Conservation (phyloP, 2,329 filamentous ascomycete genomes). For the Colletotrichum siamense region DNA sequence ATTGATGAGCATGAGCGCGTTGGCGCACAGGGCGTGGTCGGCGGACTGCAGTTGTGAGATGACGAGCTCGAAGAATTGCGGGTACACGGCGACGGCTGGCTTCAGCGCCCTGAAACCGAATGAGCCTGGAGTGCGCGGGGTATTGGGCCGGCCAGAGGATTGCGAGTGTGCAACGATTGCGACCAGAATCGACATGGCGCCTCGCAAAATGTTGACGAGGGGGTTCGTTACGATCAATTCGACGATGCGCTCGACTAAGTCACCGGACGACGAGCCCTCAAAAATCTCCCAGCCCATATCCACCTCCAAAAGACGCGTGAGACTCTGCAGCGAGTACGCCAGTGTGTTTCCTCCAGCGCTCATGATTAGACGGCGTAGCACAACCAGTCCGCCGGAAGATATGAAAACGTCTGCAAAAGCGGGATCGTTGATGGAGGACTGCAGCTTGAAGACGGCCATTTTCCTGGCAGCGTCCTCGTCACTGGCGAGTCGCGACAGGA, state of each 20-base stretch:
- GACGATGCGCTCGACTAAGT: constrained; percentile 79
- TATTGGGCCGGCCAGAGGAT: constrained; percentile 46
- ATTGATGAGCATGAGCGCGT: constrained; percentile 94
- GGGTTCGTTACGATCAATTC: constrained; percentile 94
- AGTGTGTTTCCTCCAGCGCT: constrained; percentile 89
- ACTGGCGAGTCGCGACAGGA: constrained; percentile 68
- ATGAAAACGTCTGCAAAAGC: constrained; percentile 98
- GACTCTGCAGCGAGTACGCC: constrained; percentile 90
- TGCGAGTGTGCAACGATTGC: constrained; percentile 90
- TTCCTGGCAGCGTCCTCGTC: constrained; percentile 92
- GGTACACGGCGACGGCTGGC: constrained; percentile 88
- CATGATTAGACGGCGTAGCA: constrained; percentile 84
- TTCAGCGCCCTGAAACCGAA: constrained; percentile 93
- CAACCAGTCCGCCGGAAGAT: constrained; percentile 80
- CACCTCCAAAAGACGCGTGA: constrained; percentile 87
- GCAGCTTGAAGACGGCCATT: constrained; percentile 98
- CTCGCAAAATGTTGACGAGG: constrained; percentile 94
- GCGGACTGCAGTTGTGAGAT: constrained; percentile 91
- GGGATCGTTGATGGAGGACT: constrained; percentile 92
- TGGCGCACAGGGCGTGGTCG: constrained; percentile 94
- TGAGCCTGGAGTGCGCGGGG: constrained; percentile 55
- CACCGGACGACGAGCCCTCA: constrained; percentile 64
- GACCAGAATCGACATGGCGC: constrained; percentile 95
- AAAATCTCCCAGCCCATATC: constrained; percentile 98
- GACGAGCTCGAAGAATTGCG: constrained; percentile 93